Base-by-base conservation (phyloP, 2,329 filamentous ascomycete genomes). In the Emmonsia crescens region DNA sequence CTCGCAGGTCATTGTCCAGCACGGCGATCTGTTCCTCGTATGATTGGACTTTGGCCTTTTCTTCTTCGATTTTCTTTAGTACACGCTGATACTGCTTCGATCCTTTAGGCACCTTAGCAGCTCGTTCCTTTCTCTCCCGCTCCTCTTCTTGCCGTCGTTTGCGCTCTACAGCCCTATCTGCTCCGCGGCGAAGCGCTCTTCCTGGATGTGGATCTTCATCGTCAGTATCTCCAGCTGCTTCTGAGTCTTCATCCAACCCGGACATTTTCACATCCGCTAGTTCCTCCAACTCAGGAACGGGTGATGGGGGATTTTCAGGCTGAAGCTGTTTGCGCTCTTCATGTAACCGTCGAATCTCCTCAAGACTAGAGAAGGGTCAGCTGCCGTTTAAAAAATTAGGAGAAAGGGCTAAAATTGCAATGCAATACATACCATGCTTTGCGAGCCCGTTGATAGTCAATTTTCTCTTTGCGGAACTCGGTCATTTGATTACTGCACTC, bases 401-500 rank as follows among this genome's bases (percentile, higher is more conserved):
- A 40, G 36, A 40, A 52, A 38, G 21, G n/a, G n/a, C n/a, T 33
- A 42, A 3, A 59, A 36, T 14, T 33, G 1, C 40, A 40, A 24
- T 21, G 42, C 57, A 36, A 16, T 12, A 79, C 82, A 76, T 77
- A 83, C 79, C 79, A 75, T 66, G 78, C 76, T 73, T 86, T 88
- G 65, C 89, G 86, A 67, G 89, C 85, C 66, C 91, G 85, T 76
- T 97, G 93, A 75, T 86, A 88, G 66, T 96, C 90, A 64, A 96
- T 96, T 78, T 96, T 96, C 72, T 95, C 89, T 75, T 99, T 99
- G 57, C 94, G 87, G 70, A 95, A 91, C 60, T 86, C 85, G 1
- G 94, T 99, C 92, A 97, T 96, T 60, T 91, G 89, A 70, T 93
- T 89, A 66, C 89, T 91, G 76, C 92, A 96, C 65, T 93, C 88